phyloP scores from a whole-genome alignment of 495 filamentous ascomycete species.

The Diplogelasinospora grovesii region DNA sequence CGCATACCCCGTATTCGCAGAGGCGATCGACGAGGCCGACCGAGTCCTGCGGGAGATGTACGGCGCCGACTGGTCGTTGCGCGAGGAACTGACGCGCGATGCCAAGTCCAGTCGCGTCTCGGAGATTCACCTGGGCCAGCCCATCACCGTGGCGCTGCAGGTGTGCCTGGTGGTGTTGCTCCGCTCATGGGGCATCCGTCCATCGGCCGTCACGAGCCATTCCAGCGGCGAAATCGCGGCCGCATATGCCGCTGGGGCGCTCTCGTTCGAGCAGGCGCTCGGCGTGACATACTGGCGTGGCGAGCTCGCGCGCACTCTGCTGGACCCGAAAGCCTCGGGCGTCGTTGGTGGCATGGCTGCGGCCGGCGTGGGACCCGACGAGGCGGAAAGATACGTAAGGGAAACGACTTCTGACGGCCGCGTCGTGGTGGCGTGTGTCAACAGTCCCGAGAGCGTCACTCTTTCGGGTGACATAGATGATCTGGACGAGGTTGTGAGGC shows the following conservation, averaged over 20 bases:
- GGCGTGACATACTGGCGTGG: constrained; percentile 40
- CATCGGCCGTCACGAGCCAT: constrained; percentile 48
- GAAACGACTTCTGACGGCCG: not conserved
- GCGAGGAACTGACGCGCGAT: constrained; percentile 1
- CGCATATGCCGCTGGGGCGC: constrained; percentile 33
- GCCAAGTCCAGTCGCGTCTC: not conserved
- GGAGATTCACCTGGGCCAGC: constrained; percentile 20
- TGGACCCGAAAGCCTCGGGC: not conserved
- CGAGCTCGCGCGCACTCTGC: constrained; percentile 8
- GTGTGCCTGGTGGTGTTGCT: constrained; percentile 49
- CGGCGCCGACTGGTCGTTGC: constrained; percentile 2
- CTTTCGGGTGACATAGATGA: constrained; percentile 33
- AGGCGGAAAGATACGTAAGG: not conserved
- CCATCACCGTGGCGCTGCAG: constrained; percentile 42
- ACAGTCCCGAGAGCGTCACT: constrained; percentile 41
- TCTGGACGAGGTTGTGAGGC: constrained; percentile 26
- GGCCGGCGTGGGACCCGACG: constrained; percentile 1
- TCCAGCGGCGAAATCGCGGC: constrained; percentile 56
- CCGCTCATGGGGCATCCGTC: constrained; percentile 36
- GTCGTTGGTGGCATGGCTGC: constrained; percentile 33
- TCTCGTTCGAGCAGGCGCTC: constrained; percentile 38
- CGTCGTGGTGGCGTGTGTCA: constrained; percentile 38
- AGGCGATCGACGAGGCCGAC: not conserved
- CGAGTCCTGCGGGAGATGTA: not conserved
- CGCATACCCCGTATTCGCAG: constrained; percentile 2